phyloP scores from a whole-genome alignment of 345 rosid genomes.

The Eucalyptus grandis region DNA sequence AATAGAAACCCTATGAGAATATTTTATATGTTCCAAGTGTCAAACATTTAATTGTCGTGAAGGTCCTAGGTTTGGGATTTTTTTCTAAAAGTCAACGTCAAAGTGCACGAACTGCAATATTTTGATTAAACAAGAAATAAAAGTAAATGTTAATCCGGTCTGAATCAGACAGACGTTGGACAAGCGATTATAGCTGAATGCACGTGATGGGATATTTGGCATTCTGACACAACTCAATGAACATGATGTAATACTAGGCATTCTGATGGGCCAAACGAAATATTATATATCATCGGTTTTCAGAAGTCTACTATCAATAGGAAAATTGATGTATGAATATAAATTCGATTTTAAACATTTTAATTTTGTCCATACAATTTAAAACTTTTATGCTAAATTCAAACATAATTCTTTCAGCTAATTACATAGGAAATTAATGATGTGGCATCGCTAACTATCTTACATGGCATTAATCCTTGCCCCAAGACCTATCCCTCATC shows the following conservation, averaged over 20 bases:
- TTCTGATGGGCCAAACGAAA: not conserved
- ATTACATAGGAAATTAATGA: not conserved
- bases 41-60: not conserved
- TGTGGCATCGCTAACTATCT: not conserved
- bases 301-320: not conserved
- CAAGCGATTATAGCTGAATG: not conserved
- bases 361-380: accelerated
- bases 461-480: not conserved
- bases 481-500: not conserved
- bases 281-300: not conserved
- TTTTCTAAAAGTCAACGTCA: not conserved
- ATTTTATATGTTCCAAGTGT: not conserved
- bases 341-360: not conserved
- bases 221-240: not conserved
- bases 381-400: accelerated
- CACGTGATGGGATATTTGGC: not conserved
- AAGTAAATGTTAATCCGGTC: not conserved
- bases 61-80: not conserved
- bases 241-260: not conserved
- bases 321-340: not conserved
- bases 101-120: not conserved
- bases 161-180: not conserved
- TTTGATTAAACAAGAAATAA: not conserved
- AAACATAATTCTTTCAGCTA: not conserved
- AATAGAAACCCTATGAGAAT: not conserved